phyloP scores from a whole-genome alignment of 2,329 filamentous ascomycete species.

The Pezicula neosporulosa region DNA sequence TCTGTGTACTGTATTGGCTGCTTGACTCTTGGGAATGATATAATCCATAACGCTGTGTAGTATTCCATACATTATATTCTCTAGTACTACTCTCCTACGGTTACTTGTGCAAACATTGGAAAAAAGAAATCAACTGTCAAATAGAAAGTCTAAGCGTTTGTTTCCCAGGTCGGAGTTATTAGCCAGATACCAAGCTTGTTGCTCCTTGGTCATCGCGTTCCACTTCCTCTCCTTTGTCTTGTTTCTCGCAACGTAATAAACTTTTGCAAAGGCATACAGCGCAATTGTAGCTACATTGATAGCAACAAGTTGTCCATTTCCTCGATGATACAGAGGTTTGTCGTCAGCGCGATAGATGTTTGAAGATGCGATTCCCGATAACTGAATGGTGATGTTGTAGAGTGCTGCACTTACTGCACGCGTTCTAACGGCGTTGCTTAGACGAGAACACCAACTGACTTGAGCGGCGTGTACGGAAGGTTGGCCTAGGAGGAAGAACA shows the following conservation, averaged over 20 bases:
- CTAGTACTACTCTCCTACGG: no score
- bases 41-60: no score
- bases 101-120: no score
- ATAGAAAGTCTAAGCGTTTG: slow-evolving; percentile 29
- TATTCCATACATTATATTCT: no score
- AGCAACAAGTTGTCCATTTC: slow-evolving; percentile 32
- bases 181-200: slow-evolving; percentile 39
- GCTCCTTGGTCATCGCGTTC: slow-evolving; percentile 25
- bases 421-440: slow-evolving; percentile 34
- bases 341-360: slow-evolving; percentile 47
- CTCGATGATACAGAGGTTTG: slow-evolving; percentile 38
- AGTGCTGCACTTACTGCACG: slow-evolving; percentile 35
- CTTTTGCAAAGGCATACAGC: slow-evolving; percentile 32
- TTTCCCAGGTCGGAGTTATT: slow-evolving; percentile 33
- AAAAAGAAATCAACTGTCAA: slow-evolving; percentile 6
- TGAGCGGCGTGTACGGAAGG: slow-evolving; percentile 31
- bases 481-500: slow-evolving; percentile 22
- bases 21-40: no score
- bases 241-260: slow-evolving; percentile 38
- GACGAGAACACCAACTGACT: slow-evolving; percentile 35
- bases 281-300: slow-evolving; percentile 30
- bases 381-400: slow-evolving; percentile 42
- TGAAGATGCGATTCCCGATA: slow-evolving; percentile 40
- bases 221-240: slow-evolving; percentile 16
- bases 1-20: no score